These are phyloP conservation scores for Fusarium sp. DNA, from an alignment of 2,329 filamentous ascomycete genomes.

Conservation along the genomic window DNA sequence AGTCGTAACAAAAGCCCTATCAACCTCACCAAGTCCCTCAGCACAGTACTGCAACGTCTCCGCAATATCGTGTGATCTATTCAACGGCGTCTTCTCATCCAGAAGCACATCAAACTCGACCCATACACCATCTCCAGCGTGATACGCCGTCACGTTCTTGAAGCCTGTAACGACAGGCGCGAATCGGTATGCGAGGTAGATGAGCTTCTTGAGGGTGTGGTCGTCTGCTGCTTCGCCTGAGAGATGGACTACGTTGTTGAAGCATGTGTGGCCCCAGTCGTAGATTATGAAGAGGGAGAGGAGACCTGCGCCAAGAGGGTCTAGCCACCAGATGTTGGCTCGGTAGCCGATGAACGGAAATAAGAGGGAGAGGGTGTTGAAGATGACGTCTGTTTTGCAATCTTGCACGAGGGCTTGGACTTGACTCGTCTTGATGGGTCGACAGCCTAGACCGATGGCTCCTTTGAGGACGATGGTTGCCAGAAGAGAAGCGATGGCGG, in stretches of 20 bases:
- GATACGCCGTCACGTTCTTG: conserved; percentile 51
- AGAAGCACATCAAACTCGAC: conserved; percentile 50
- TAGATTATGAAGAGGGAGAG: conserved; percentile 76
- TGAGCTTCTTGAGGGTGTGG: conserved; percentile 48
- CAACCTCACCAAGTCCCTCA: conserved; percentile 47
- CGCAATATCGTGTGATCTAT: conserved; percentile 49
- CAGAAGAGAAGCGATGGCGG: conserved; percentile 65
- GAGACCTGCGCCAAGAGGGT: conserved; percentile 70
- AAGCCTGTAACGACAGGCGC: conserved; percentile 48
- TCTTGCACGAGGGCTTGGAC: conserved; percentile 74
- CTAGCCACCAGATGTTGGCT: conserved; percentile 74
- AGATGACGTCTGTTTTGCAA: conserved; percentile 78
- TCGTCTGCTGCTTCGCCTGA: conserved; percentile 50
- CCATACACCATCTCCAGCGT: conserved; percentile 51
- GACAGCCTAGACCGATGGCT: conserved; percentile 85
- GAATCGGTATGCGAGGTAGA: conserved; percentile 51
- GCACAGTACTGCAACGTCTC: conserved; percentile 52
- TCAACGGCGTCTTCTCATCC: conserved; percentile 48
- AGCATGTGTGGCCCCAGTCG: conserved; percentile 72
- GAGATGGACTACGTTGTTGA: conserved; percentile 47
- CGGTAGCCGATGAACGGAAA: conserved; percentile 78
- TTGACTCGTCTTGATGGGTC: conserved; percentile 82
- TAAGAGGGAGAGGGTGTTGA: conserved; percentile 89
- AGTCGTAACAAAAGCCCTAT: conserved; percentile 51
- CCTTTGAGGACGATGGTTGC: conserved; percentile 83